A percentile compares a stretch with the other conserved stretches of the same genome.
Conservation (phyloP, 331 rosid genomes). For the Rhamnella rubrinervis region DNA sequence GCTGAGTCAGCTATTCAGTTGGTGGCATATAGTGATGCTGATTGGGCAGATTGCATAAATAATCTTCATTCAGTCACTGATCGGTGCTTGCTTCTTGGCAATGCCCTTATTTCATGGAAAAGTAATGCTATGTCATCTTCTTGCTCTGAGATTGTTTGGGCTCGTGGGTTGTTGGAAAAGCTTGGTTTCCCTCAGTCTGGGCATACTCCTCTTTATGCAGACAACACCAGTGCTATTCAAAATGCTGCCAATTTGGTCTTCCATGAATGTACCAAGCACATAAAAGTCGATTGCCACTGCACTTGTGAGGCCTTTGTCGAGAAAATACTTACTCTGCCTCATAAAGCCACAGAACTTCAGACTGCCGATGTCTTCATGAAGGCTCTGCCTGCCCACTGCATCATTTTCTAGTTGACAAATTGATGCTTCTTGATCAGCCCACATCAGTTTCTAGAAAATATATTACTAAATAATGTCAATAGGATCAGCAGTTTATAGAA, state of each 20-base stretch:
- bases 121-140: background rate
- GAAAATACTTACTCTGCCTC: background rate
- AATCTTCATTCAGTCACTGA: background rate
- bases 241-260: background rate
- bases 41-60: background rate
- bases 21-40: no score
- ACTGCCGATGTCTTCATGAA: background rate
- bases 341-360: background rate
- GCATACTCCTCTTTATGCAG: background rate
- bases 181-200: background rate
- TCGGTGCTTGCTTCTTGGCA: slow-evolving; percentile 1
- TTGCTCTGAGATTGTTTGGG: background rate
- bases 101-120: background rate
- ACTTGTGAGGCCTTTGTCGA: background rate
- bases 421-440: background rate
- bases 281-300: background rate
- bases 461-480: no score
- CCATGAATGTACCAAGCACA: background rate
- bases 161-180: background rate
- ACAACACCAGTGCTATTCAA: no score
- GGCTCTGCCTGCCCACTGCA: background rate
- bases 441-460: no score
- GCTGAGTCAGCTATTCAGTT: no score
- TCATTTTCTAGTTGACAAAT: background rate
- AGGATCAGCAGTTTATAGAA: no score